Percentiles rank a stretch among this genome's conserved stretches.
Evolutionary conservation across 192 early-diverging fungal species (phyloP).

Genomic region (Coemansia sp.): DNA sequence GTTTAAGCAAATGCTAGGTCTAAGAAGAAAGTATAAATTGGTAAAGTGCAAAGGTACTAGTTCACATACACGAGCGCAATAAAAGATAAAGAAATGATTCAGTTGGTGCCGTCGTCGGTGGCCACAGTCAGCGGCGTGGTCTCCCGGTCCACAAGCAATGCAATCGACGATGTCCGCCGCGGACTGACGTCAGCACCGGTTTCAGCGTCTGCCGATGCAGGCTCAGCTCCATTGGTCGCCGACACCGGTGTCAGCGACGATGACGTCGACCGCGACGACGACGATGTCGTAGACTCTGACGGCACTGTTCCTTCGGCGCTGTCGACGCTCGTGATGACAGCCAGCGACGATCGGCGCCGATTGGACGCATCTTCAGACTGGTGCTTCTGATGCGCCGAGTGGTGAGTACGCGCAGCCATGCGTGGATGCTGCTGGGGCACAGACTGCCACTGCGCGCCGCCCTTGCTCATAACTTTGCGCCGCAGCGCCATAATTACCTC

Average conservation of each 20-base stretch:
- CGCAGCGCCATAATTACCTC: slow-evolving; percentile 54
- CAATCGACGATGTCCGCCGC: slow-evolving; percentile 34
- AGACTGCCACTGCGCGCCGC: slow-evolving; percentile 9
- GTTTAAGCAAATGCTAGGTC: background rate
- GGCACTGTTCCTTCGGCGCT: background rate
- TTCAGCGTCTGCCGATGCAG: background rate
- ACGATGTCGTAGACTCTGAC: slow-evolving; percentile 6
- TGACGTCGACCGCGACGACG: slow-evolving; percentile 2
- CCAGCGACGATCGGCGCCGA: slow-evolving; percentile 29
- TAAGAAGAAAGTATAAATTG: background rate
- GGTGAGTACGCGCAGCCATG: background rate
- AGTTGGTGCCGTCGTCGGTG: background rate
- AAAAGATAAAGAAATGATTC: background rate
- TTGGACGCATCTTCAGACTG: slow-evolving; percentile 8
- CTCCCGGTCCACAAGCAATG: slow-evolving; percentile 22
- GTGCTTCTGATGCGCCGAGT: background rate
- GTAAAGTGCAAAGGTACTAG: background rate
- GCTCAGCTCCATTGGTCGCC: background rate
- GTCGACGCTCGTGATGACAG: slow-evolving; percentile 12
- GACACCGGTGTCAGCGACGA: slow-evolving; percentile 13
- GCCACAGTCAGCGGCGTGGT: background rate
- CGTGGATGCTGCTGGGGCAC: slow-evolving; percentile 12
- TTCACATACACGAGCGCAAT: slow-evolving; percentile 1
- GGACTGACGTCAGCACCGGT: background rate
- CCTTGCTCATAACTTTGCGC: slow-evolving; percentile 54